Evolutionary conservation across 345 rosid genomes (phyloP).

Genomic region (Eucalyptus polyanthemos): DNA sequence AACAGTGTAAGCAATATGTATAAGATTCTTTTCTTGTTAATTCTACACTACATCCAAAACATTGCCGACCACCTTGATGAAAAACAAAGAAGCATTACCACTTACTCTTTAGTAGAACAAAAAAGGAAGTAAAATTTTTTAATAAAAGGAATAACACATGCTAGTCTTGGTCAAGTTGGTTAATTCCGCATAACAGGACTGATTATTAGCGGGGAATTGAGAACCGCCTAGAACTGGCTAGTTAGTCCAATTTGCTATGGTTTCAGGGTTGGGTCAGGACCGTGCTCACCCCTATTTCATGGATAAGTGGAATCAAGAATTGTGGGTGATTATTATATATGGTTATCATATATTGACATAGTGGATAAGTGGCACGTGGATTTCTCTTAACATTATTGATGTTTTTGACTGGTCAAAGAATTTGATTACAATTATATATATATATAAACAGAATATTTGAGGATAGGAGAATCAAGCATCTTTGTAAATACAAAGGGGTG

Average conservation of each 20-base stretch:
- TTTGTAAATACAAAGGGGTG: background rate
- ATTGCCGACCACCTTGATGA: background rate
- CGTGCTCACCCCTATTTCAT: background rate
- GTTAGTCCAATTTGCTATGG: accelerated
- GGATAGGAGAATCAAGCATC: background rate
- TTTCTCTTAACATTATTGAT: background rate
- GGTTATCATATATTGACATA: background rate
- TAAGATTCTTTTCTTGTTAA: background rate
- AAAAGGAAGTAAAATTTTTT: background rate
- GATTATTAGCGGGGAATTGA: background rate
- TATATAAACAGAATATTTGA: background rate
- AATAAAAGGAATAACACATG: background rate
- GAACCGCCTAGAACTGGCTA: accelerated
- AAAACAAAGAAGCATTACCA: background rate
- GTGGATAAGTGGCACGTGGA: background rate
- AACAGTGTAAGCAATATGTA: constrained; percentile 66
- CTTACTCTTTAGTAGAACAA: background rate
- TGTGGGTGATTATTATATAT: background rate
- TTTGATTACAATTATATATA: background rate
- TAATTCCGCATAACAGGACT: accelerated
- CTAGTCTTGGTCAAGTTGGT: background rate
- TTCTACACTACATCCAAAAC: background rate
- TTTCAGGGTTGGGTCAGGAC: background rate
- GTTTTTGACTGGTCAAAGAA: background rate
- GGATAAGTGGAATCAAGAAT: background rate